A percentile compares a stretch with the other conserved stretches of the same genome.
Conservation (phyloP, 148 eudicot genomes). For the Cornus florida region DNA sequence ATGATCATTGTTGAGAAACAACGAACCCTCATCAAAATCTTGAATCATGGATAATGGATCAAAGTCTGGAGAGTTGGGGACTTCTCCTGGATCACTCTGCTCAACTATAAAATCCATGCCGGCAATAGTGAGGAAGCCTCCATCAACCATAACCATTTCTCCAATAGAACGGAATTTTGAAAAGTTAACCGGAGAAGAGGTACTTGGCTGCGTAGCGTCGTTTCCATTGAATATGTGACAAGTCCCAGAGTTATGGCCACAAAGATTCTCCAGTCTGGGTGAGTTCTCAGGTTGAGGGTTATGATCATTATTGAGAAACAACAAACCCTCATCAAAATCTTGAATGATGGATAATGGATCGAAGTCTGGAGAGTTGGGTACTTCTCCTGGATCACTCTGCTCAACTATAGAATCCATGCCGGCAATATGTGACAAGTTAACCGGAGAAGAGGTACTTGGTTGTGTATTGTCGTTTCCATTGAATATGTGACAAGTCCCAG, state of each 20-base stretch:
- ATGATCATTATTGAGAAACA: neutral
- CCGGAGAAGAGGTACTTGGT: constrained; percentile 7
- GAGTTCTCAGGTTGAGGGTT: neutral
- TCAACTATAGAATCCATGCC: neutral
- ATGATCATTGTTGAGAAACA: neutral
- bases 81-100: no score
- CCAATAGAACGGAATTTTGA: neutral
- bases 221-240: neutral
- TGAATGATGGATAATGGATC: no score
- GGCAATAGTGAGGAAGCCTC: neutral
- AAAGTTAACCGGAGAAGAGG: neutral
- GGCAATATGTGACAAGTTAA: neutral
- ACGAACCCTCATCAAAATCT: neutral
- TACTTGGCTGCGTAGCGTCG: neutral
- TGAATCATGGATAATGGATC: no score
- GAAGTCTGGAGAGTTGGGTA: neutral
- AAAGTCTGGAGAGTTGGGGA: neutral
- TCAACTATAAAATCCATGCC: neutral
- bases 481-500: no score
- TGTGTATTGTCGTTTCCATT: neutral
- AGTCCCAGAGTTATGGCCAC: neutral
- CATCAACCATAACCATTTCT: neutral
- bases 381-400: no score
- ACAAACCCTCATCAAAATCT: neutral
- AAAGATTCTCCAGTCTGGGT: neutral